Conservation (phyloP, 805 yeast species). For the Komagataella populi region DNA sequence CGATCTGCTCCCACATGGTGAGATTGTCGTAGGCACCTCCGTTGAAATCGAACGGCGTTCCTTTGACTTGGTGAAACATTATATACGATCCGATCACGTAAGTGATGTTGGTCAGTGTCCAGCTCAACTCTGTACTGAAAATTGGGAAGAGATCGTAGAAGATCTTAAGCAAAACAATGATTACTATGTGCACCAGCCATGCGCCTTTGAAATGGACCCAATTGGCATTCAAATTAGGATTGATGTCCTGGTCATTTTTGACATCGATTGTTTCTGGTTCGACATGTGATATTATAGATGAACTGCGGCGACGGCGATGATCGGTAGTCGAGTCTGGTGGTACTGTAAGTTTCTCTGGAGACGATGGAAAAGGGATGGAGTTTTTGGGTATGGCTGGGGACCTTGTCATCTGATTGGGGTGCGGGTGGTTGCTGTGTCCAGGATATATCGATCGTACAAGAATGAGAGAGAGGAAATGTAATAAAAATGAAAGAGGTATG, state of each 20-base stretch:
- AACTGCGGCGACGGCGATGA: conserved; percentile 54
- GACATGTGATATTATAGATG: conserved; percentile 81
- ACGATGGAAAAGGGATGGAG: conserved; percentile 18
- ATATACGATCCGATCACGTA: conserved; percentile 86
- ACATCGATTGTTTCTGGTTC: conserved; percentile 90
- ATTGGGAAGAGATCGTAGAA: conserved; percentile 72
- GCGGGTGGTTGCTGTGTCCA: not conserved
- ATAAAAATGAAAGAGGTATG: not conserved
- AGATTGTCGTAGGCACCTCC: conserved; percentile 91
- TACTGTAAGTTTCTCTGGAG: conserved; percentile 18
- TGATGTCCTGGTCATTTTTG: conserved; percentile 77
- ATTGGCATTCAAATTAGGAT: conserved; percentile 84
- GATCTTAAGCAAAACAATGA: conserved; percentile 60
- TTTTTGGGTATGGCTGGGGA: conserved; percentile 4
- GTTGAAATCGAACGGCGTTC: conserved; percentile 94
- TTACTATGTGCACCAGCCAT: conserved; percentile 84
- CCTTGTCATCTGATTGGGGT: not conserved
- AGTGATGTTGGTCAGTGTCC: conserved; percentile 89
- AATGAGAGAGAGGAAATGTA: not conserved
- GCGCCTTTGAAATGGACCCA: conserved; percentile 98
- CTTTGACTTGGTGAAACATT: conserved; percentile 94
- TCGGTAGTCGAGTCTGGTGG: conserved; percentile 21
- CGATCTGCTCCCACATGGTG: conserved; percentile 97
- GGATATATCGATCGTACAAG: not conserved
- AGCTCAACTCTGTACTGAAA: conserved; percentile 70